These are phyloP conservation scores for Modicella reniformis DNA, from an alignment of 371 early-diverging fungal species.

Conservation along the genomic window DNA sequence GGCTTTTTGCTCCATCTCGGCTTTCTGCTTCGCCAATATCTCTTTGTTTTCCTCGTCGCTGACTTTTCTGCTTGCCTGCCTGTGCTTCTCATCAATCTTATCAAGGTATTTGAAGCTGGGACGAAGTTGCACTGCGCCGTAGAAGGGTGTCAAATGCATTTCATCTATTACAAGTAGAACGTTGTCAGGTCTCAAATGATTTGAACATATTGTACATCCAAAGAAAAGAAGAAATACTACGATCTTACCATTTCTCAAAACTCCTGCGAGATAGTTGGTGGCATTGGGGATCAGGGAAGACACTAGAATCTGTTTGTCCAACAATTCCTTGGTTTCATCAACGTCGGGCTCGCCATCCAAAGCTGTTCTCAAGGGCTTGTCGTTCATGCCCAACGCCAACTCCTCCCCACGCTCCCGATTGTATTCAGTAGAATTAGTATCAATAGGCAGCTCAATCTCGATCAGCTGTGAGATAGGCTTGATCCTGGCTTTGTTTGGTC, in stretches of 20 bases:
- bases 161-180: conserved; percentile 61
- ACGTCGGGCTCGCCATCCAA: conserved; percentile 68
- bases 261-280: conserved; percentile 84
- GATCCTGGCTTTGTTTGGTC: conserved; percentile 77
- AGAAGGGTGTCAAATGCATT: conserved; percentile 84
- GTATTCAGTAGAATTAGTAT: conserved; percentile 75
- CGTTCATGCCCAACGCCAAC: conserved; percentile 81
- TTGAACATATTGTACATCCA: not conserved
- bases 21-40: conserved; percentile 59
- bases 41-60: conserved; percentile 76
- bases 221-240: not conserved
- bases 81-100: conserved; percentile 85
- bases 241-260: conserved; percentile 72
- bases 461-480: conserved; percentile 84
- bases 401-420: conserved; percentile 82
- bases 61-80: conserved; percentile 74
- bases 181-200: not conserved
- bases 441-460: conserved; percentile 88
- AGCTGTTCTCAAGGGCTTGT: conserved; percentile 74
- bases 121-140: conserved; percentile 79
- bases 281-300: conserved; percentile 81
- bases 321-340: conserved; percentile 64
- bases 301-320: conserved; percentile 81
- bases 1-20: conserved; percentile 61
- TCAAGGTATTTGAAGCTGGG: conserved; percentile 89